phyloP scores from a whole-genome alignment of 169 alveolate genomes.

The Perkinsus chesapeaki region DNA sequence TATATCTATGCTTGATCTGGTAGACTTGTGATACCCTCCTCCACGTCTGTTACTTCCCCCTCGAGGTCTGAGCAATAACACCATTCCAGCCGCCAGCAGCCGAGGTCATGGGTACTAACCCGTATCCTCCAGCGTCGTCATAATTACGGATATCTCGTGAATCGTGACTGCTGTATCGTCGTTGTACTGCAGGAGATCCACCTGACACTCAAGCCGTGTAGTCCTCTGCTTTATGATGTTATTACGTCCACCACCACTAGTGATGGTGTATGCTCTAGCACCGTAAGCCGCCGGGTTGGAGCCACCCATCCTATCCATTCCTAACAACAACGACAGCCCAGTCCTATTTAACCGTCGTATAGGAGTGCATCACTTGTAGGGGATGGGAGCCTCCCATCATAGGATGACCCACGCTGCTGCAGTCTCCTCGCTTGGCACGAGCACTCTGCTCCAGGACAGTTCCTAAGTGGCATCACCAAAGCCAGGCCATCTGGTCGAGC shows the following conservation, averaged over 20 bases:
- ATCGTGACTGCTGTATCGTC: not conserved
- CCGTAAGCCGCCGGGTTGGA: not conserved
- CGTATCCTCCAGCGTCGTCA: not conserved
- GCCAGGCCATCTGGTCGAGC: not conserved
- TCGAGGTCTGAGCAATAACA: not conserved
- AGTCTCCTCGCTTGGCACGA: too few relatives aligned
- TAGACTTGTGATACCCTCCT: not conserved
- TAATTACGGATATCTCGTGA: not conserved
- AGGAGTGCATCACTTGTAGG: not conserved
- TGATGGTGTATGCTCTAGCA: not conserved
- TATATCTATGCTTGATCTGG: not conserved
- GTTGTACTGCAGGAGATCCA: not conserved
- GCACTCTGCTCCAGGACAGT: not conserved
- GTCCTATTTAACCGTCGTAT: too few relatives aligned
- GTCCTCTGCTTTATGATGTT: too few relatives aligned
- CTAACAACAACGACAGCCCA: not conserved
- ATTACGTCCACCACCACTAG: not conserved
- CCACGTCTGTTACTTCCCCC: not conserved
- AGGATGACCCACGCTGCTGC: not conserved
- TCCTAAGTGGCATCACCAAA: too few relatives aligned
- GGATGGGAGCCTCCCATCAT: not conserved
- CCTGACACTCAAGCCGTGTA: not conserved
- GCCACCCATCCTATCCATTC: not conserved
- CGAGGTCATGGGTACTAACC: too few relatives aligned
- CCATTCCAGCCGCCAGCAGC: too few relatives aligned